These are phyloP conservation scores for Akanthomyces lecanii DNA, from an alignment of 2,329 filamentous ascomycete species.

Conservation along the genomic window DNA sequence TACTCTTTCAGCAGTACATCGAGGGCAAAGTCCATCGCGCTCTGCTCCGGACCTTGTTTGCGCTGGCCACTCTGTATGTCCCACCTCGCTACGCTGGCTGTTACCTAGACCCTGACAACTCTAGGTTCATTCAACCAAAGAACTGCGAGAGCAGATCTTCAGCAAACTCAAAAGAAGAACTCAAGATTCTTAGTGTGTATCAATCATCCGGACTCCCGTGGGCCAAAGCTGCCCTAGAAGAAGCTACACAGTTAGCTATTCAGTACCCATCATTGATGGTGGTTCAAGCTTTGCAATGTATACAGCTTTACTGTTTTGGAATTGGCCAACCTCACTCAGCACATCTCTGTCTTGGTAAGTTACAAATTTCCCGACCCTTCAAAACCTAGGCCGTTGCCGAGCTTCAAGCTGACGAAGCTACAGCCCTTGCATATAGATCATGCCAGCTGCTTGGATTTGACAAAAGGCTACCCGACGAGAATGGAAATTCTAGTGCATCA, in stretches of 20 bases:
- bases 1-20: constrained; percentile 4
- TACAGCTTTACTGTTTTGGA: constrained; percentile 10
- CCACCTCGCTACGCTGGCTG: no score
- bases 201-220: constrained; percentile 2
- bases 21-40: constrained; percentile 7
- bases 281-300: neutral
- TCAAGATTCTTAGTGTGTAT: neutral
- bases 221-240: constrained; percentile 4
- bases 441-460: constrained; percentile 5
- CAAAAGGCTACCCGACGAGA: neutral
- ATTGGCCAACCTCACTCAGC: neutral
- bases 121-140: neutral
- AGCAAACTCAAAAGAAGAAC: constrained; percentile 2
- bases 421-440: constrained; percentile 6
- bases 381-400: no score
- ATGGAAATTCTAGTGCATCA: neutral
- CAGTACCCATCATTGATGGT: constrained; percentile 7
- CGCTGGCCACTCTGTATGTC: constrained; percentile 9
- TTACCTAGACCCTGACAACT: neutral
- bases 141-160: neutral
- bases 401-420: neutral
- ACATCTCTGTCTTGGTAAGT: constrained; percentile 2
- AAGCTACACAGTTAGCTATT: neutral
- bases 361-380: no score
- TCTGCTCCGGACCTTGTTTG: constrained; percentile 8